phyloP scores from a whole-genome alignment of 202 grass and related monocot genomes.

The Bolboschoenoplectus hybrid region DNA sequence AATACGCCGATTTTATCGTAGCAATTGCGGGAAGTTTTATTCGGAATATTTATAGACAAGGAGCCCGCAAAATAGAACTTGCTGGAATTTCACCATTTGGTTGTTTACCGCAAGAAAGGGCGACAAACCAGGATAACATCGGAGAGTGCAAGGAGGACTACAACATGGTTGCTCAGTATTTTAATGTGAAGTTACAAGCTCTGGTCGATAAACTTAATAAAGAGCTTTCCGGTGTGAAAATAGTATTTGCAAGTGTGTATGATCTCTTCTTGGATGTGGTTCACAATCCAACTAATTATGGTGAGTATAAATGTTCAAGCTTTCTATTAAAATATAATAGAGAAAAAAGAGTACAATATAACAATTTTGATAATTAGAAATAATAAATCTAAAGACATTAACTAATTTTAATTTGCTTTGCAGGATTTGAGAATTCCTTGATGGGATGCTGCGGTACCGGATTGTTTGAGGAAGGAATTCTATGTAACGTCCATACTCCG shows the following conservation, averaged over 20 bases:
- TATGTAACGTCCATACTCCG: slow-evolving; percentile 51
- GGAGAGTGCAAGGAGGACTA: slow-evolving; percentile 67
- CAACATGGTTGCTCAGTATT: slow-evolving; percentile 59
- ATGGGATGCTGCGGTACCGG: slow-evolving; percentile 78
- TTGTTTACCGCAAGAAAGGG: slow-evolving; percentile 58
- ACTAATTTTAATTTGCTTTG: neutral
- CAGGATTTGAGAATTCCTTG: slow-evolving; percentile 64
- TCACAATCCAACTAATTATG: slow-evolving; percentile 50
- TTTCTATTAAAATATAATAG: neutral
- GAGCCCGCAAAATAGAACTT: slow-evolving; percentile 77
- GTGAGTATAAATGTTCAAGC: slow-evolving; percentile 39
- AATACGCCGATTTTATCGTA: slow-evolving; percentile 65
- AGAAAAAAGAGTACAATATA: neutral
- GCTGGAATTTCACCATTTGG: slow-evolving; percentile 72
- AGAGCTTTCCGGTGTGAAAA: slow-evolving; percentile 39
- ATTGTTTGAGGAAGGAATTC: slow-evolving; percentile 57
- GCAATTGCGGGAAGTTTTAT: slow-evolving; percentile 54
- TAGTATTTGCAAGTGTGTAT: slow-evolving; percentile 61
- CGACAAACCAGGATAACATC: slow-evolving; percentile 41
- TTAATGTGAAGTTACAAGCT: slow-evolving; percentile 53
- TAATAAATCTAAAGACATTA: slow-evolving; percentile 11
- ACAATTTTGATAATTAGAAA: neutral
- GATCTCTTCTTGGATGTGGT: slow-evolving; percentile 52
- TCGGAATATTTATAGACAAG: slow-evolving; percentile 51
- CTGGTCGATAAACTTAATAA: slow-evolving; percentile 52